phyloP scores from a whole-genome alignment of 805 yeast species.

The Pichia cabralensis region DNA sequence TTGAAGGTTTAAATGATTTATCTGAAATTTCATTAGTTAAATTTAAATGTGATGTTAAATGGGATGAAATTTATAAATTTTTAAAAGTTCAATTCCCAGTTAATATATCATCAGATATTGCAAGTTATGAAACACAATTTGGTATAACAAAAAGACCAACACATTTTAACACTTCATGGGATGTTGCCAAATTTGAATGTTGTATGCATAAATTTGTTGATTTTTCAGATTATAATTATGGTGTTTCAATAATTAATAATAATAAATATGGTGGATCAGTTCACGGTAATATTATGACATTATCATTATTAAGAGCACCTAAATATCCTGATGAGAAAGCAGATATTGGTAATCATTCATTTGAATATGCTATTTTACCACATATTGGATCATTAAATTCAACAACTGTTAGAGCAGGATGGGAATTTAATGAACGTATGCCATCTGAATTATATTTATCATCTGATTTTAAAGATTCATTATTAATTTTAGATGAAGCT shows the following conservation, averaged over 20 bases:
- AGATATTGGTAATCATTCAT: slow-evolving; percentile 82
- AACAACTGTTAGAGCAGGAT: slow-evolving; percentile 63
- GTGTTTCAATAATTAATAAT: slow-evolving; percentile 77
- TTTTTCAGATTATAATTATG: slow-evolving; percentile 75
- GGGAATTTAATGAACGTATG: slow-evolving; percentile 61
- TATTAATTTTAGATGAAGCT: slow-evolving; percentile 10
- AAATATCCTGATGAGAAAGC: slow-evolving; percentile 93
- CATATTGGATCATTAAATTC: slow-evolving; percentile 59
- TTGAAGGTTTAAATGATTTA: slow-evolving; percentile 41
- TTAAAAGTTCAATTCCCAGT: slow-evolving; percentile 94
- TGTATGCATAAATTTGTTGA: slow-evolving; percentile 93
- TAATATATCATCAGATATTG: slow-evolving; percentile 62
- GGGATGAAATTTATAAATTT: slow-evolving; percentile 85
- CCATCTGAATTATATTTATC: slow-evolving; percentile 13
- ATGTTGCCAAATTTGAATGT: slow-evolving; percentile 91
- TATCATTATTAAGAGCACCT: slow-evolving; percentile 81
- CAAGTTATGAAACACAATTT: slow-evolving; percentile 88
- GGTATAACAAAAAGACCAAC: slow-evolving; percentile 90
- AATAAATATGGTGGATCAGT: slow-evolving; percentile 87
- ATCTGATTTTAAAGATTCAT: not conserved
- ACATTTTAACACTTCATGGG: slow-evolving; percentile 93
- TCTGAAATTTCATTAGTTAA: slow-evolving; percentile 32
- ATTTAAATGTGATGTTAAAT: slow-evolving; percentile 54
- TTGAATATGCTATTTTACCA: slow-evolving; percentile 78
- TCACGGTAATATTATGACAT: slow-evolving; percentile 85